Base-by-base conservation (phyloP, 2,329 filamentous ascomycete species). In the Cladophialophora carrionii region DNA sequence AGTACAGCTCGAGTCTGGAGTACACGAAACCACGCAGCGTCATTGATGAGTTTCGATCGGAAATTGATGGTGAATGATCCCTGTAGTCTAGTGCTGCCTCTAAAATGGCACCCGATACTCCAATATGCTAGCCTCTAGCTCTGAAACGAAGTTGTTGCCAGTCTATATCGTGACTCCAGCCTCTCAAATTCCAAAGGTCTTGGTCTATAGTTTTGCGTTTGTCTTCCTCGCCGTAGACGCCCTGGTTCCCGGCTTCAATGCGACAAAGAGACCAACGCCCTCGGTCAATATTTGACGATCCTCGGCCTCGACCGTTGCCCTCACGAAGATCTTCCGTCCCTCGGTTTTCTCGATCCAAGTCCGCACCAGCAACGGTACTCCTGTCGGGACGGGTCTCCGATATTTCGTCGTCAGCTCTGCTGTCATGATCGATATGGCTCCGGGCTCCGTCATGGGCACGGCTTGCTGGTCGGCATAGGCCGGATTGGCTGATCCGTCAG, bases 1-100 rank as follows among this genome's bases (percentile, higher is more conserved):
- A 62, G 41, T 62, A 64, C 26, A 62, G 48, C 9, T 43, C 48
- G 5, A 31, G 5, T 12, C 48, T 62, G 22, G 29, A 32, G 43
- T 73, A 72, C 37, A 65, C 68, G 48, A 61, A 67, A 22, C 71
- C 70, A 3, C 62, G 64, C 29, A 73, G 72, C 53, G 73, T 74
- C 24, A 74, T 74, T 55, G 70, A 72, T 17, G 72, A 67, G 54
- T 67, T 67, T 29, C 43, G 60, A 55, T 46, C 57, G 22, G 14
- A 26, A n/a, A n/a, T 43, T n/a, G 37, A 43, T n/a, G 17, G 7
- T 43, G 37, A 43, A 20, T 43, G 37, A 43, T 43, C 6, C 17
- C 2, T 43, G 14, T n/a, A n/a, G 37, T 43, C 37, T 43, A 43
- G 1, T 9, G 4, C 6, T 14, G 37, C 37, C 17, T 43, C 37